Evolutionary conservation across 179 eudicot genomes (phyloP), one percentile per base, ranked within the genome.

Genomic region (Camellia oleifera): DNA sequence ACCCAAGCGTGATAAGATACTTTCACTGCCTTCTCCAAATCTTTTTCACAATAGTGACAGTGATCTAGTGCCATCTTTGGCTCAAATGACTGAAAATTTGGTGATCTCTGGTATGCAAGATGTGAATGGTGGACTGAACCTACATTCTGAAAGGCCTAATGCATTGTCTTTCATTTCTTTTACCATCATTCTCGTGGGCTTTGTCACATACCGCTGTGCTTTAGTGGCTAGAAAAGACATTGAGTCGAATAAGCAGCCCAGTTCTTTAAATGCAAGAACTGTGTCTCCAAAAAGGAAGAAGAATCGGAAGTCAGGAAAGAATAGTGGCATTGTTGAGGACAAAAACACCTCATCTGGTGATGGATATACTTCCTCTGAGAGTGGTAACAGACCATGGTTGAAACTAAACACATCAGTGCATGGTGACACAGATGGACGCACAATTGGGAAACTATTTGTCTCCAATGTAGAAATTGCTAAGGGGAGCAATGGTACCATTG

Each of bases 401-500:
- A 90, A 88, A 80, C 88, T 91, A 66, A 89, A 89, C 84, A 86
- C 83, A 64, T 77, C 82, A 72, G 75, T 72, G 74, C 87, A 81
- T 70, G 80, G 78, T 52, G 78, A 77, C 48, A 54, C 63, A 46
- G 89, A 84, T 87, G 98, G 95, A 62, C 89, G 90, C 46, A 71
- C 73, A 32, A 85, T 95, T 68, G 98, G 97, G 81, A 95, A 88
- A 83, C 80, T 95, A 74, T 85, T 88, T 85, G 88, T 95, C 54
- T 87, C 93, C 46, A 83, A 75, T 76, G 84, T 57, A 82, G 99
- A 92, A 86, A 91, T 95, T 83, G 98, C 98, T 3, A 95, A 92
- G 84, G 99, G 99, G 53, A 92, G 99, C 86, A 94, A 94, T 76
- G 99, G 99, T 53, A 95, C 98, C 26, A 89, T 95, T 82, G 91